Evolutionary conservation across 2,329 filamentous ascomycete genomes (phyloP).

Genomic region (Canariomyces notabilis): DNA sequence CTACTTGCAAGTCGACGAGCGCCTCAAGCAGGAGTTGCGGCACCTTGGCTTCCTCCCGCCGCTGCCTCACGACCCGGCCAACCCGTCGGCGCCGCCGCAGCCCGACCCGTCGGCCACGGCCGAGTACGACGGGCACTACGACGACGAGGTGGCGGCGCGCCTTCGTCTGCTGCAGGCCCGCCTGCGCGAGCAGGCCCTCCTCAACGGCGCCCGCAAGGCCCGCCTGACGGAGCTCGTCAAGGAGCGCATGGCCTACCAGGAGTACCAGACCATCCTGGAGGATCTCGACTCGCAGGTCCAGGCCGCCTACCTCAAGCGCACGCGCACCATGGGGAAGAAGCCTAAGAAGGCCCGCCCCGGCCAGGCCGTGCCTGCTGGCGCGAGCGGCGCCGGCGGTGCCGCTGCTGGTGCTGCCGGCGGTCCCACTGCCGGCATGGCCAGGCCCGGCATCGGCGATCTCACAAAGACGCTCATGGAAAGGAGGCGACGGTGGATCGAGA

Average conservation of each 20-base stretch:
- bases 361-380: conserved; percentile 36
- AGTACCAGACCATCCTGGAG: conserved; percentile 94
- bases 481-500: conserved; percentile 81
- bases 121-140: conserved; percentile 83
- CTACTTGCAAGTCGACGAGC: conserved; percentile 81
- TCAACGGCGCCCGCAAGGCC: conserved; percentile 87
- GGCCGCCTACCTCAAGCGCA: conserved; percentile 91
- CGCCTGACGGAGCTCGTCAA: conserved; percentile 81
- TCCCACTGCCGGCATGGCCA: conserved; percentile 60
- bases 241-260: conserved; percentile 91
- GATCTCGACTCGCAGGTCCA: conserved; percentile 95
- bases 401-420: conserved; percentile 47
- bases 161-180: conserved; percentile 79
- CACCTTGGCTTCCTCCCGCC: conserved; percentile 80
- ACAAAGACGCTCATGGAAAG: conserved; percentile 92
- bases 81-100: conserved; percentile 24
- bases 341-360: conserved; percentile 83
- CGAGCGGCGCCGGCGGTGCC: conserved; percentile 41
- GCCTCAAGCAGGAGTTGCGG: conserved; percentile 82
- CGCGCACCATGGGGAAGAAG: conserved; percentile 86
- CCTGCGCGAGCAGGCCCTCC: conserved; percentile 74
- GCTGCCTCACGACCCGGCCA: conserved; percentile 23
- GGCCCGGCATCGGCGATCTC: conserved; percentile 83
- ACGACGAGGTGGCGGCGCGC: conserved; percentile 90
- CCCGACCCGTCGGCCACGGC: conserved; percentile 37